These are phyloP conservation scores for Fagus crenata DNA, from an alignment of 306 rosid genomes.

Conservation along the genomic window DNA sequence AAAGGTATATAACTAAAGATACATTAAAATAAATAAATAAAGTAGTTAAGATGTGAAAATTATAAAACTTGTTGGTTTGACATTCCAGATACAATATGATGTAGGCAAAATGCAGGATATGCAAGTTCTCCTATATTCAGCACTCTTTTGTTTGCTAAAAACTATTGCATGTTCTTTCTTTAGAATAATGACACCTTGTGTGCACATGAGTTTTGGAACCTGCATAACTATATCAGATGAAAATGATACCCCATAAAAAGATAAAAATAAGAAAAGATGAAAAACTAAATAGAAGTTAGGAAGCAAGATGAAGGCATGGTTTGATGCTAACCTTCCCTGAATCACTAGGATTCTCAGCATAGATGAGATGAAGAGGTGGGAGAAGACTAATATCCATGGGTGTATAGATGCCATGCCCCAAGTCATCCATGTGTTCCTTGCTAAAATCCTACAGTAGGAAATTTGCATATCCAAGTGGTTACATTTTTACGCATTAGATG, in stretches of 20 bases:
- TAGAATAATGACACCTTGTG: not conserved
- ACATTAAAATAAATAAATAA: not conserved
- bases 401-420: conserved; percentile 70
- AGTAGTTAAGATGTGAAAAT: not conserved
- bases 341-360: conserved; percentile 91
- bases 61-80: not conserved
- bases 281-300: not conserved
- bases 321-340: conserved; percentile 79
- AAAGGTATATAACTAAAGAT: too few relatives aligned
- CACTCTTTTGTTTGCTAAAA: not conserved
- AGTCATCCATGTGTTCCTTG: conserved; percentile 67
- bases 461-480: not conserved
- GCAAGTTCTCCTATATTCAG: not conserved
- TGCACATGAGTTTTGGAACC: not conserved
- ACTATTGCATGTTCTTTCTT: not conserved
- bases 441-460: conserved; percentile 63
- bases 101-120: too few relatives aligned
- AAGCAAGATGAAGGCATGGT: not conserved
- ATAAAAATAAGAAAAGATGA: not conserved
- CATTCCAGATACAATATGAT: too few relatives aligned
- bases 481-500: conserved; percentile 6
- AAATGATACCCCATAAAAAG: not conserved
- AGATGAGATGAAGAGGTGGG: conserved; percentile 75
- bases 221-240: not conserved
- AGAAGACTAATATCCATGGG: conserved; percentile 81